phyloP scores from a whole-genome alignment of 192 early-diverging fungal species.

The Mortierella hygrophila region DNA sequence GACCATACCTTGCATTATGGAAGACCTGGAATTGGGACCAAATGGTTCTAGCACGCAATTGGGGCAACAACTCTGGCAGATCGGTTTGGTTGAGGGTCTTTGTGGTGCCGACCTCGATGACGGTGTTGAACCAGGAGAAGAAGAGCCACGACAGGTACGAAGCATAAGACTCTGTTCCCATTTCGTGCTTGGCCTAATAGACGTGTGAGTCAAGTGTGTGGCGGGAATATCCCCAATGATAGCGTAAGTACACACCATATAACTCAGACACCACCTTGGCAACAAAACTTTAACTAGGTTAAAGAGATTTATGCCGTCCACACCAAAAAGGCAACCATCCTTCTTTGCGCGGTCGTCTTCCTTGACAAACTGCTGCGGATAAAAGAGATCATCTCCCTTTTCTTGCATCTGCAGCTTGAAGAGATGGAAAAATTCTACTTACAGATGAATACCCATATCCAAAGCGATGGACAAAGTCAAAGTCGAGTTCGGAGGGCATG shows the following conservation, averaged over 20 bases:
- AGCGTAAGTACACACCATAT: not conserved
- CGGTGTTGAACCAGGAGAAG: conserved; percentile 55
- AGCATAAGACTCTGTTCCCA: conserved; percentile 42
- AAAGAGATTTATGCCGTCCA: not conserved
- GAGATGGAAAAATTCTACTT: conserved; percentile 12
- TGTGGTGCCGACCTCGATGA: conserved; percentile 48
- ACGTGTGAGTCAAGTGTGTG: not conserved
- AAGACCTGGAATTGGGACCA: conserved; percentile 55
- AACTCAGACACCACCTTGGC: not conserved
- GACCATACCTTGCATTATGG: conserved; percentile 19
- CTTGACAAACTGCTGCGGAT: not conserved
- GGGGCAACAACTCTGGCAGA: conserved; percentile 50
- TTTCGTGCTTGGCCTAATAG: conserved; percentile 36
- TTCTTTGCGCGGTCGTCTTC: not conserved
- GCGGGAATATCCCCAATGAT: not conserved
- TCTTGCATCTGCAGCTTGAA: not conserved
- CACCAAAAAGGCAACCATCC: not conserved
- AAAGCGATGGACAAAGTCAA: conserved; percentile 52
- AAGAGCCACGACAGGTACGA: conserved; percentile 56
- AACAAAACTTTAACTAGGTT: not conserved
- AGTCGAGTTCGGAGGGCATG: conserved; percentile 49
- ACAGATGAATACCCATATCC: conserved; percentile 54
- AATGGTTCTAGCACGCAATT: conserved; percentile 41
- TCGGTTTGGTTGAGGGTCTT: conserved; percentile 58
- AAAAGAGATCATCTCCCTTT: not conserved